Evolutionary conservation across 805 yeast genomes (phyloP), one percentile per base, ranked within the genome.

Genomic region (Hanseniaspora meyeri): DNA sequence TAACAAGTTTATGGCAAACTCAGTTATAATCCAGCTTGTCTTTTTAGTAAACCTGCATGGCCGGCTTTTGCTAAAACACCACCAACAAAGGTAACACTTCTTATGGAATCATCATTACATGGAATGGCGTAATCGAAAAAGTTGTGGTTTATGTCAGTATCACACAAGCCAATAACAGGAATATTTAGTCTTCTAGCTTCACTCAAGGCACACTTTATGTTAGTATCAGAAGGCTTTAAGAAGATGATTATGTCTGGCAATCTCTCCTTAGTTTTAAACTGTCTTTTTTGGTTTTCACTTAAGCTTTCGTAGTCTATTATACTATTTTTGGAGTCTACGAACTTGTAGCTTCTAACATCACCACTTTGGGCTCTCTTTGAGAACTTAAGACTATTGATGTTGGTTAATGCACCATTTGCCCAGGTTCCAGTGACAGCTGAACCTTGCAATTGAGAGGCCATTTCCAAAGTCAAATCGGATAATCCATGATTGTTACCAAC

Each of bases 341-440:
- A 39, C 24, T 53, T 53, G 27, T 53, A 46, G 19, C 19, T 40
- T 39, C 49, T 46, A 31, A 6, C 34, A 19, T 27, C 43, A 8
- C 19, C 40, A 36, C 32, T 36, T 9, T 47, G 19, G 7, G 36
- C 46, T 19, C 43, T 53, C 48, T 49, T 53, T 7, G 42, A 37
- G 9, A 29, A 38, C 8, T 20, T 46, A 43, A 71, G 70, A 42
- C 73, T 71, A 10, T 79, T 72, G 24, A 85, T 81, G 71, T 93
- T 93, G 47, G 97, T 88, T 62, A 93, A 76, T 27, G 95, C 85
- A 61, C 98, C 98, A 1, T 97, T 96, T 59, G 87, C 79, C 98
- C 98, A 93, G 66, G 89, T 81, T 49, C 81, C 77, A 24, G 85
- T 75, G 20, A 93, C 90, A 65, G 84, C 89, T 70, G 81, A 88